Evolutionary conservation across 1,284 basidiomycete species (phyloP), one percentile per base, ranked within the genome.

Genomic region (Papiliotrema nemorosa): DNA sequence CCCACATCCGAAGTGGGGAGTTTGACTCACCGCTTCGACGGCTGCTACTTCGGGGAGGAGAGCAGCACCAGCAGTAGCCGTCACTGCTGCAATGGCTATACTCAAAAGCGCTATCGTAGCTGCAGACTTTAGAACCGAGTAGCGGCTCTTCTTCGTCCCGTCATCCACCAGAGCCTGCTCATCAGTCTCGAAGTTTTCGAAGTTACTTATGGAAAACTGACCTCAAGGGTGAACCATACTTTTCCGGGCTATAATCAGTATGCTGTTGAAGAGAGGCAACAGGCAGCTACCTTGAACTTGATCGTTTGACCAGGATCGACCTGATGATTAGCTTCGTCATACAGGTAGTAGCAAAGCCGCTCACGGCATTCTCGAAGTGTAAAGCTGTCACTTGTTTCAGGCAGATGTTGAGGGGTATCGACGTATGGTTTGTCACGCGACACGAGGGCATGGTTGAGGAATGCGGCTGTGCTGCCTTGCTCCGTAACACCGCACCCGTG

Each of bases 141-240:
- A 70, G 16, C 64, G 51, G 0, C 59, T 54, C 43, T 63, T 62
- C 46, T 67, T 67, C 21, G 61, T 58, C 12, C 58, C 66, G 51
- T 67, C 67, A 48, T 69, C 67, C 0, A 63, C 48, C n/a, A 66
- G 26, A 1, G 64, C 64, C 63, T 65, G 22, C 18, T 10, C 14
- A 29, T 33, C 35, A 42, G 20, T 37, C 26, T 44, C 42, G 10
- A n/a, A 18, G 18, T 22, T 7, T 29, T 26, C 20, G 25, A 13
- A 31, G 24, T 5, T 9, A 5, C 26, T n/a, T 37, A 5, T 2
- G 31, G 18, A 22, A 39, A 39, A 40, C 59, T 37, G 35, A 64
- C 67, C 38, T 72, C 69, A 1, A 72, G 37, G 3, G 68, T 69
- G 49, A 72, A 72, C 68, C 68, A 72, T 13, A 72, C 70, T 44